phyloP scores from a whole-genome alignment of 768 basidiomycete species.

The Trametes villosa region DNA sequence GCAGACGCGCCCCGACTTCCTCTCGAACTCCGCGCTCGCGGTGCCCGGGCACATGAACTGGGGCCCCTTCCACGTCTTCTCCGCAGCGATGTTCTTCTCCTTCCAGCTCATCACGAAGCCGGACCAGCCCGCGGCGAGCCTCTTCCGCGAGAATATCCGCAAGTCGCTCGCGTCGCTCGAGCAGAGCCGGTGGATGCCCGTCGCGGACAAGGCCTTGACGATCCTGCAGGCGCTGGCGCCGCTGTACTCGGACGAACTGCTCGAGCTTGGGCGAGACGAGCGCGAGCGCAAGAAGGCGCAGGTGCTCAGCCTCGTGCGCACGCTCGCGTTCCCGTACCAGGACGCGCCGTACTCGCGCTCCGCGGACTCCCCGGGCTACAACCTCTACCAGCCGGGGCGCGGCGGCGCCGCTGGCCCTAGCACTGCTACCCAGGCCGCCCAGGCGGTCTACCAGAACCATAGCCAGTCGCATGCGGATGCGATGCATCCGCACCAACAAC shows the following conservation, averaged over 20 bases:
- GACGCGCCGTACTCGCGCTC: conserved; percentile 63
- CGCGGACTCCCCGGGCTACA: conserved; percentile 48
- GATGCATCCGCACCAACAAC: neutral
- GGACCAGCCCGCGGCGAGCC: conserved; percentile 75
- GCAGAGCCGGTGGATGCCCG: conserved; percentile 61
- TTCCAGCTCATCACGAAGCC: conserved; percentile 84
- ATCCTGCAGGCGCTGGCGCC: conserved; percentile 75
- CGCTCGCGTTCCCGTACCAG: conserved; percentile 82
- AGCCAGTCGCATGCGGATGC: neutral
- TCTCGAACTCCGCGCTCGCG: conserved; percentile 59
- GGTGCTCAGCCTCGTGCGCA: conserved; percentile 69
- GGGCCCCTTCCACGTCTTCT: conserved; percentile 84
- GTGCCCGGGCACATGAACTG: conserved; percentile 85
- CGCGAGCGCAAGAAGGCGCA: conserved; percentile 64
- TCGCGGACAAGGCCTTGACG: conserved; percentile 76
- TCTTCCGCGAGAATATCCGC: conserved; percentile 77
- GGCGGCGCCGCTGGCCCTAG: conserved; percentile 6
- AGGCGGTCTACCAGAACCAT: neutral
- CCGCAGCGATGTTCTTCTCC: conserved; percentile 90
- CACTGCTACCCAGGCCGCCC: neutral
- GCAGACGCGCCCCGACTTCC: conserved; percentile 76
- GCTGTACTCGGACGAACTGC: conserved; percentile 70
- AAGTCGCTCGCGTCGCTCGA: conserved; percentile 70
- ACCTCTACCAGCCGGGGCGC: conserved; percentile 18
- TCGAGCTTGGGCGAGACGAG: conserved; percentile 49